Percentiles rank a stretch among this genome's conserved stretches.
These are phyloP conservation scores for Auriscalpium vulgare DNA, from an alignment of 768 basidiomycete genomes.

Conservation along the genomic window DNA sequence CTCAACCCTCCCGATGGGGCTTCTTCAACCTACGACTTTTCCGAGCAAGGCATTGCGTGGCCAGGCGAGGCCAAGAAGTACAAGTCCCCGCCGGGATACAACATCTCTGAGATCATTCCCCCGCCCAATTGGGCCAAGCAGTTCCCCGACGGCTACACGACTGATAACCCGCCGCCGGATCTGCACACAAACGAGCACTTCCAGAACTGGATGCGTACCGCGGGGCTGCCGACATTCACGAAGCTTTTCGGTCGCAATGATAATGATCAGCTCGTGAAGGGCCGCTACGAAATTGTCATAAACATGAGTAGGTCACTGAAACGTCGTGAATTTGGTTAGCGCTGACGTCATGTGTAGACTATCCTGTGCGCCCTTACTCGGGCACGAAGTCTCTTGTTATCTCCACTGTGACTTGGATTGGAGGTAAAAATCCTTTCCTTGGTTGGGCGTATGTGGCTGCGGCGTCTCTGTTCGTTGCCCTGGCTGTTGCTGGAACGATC, in stretches of 20 bases:
- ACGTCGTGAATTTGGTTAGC: neutral
- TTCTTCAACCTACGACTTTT: slow-evolving; percentile 59
- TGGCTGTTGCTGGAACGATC: slow-evolving; percentile 83
- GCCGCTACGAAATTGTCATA: slow-evolving; percentile 67
- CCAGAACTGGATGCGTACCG: slow-evolving; percentile 99
- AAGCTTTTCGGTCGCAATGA: slow-evolving; percentile 95
- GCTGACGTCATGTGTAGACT: slow-evolving; percentile 41
- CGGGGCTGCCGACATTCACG: slow-evolving; percentile 92
- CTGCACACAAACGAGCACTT: slow-evolving; percentile 80
- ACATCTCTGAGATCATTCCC: slow-evolving; percentile 64
- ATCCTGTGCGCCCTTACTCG: slow-evolving; percentile 81
- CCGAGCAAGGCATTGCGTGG: slow-evolving; percentile 87
- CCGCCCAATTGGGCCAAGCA: slow-evolving; percentile 85
- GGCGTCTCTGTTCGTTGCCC: slow-evolving; percentile 76
- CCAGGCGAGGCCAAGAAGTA: slow-evolving; percentile 92
- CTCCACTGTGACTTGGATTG: slow-evolving; percentile 97
- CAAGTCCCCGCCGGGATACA: slow-evolving; percentile 50
- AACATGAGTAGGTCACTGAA: slow-evolving; percentile 64
- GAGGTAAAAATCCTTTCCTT: slow-evolving; percentile 96
- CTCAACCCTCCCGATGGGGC: slow-evolving; percentile 42
- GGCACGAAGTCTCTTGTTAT: slow-evolving; percentile 97
- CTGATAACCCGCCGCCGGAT: slow-evolving; percentile 59
- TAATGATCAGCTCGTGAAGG: slow-evolving; percentile 56
- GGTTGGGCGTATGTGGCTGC: slow-evolving; percentile 97
- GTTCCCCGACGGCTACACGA: slow-evolving; percentile 71